Base-by-base conservation (phyloP, 2,329 filamentous ascomycete species). In the Exophiala oligosperma region DNA sequence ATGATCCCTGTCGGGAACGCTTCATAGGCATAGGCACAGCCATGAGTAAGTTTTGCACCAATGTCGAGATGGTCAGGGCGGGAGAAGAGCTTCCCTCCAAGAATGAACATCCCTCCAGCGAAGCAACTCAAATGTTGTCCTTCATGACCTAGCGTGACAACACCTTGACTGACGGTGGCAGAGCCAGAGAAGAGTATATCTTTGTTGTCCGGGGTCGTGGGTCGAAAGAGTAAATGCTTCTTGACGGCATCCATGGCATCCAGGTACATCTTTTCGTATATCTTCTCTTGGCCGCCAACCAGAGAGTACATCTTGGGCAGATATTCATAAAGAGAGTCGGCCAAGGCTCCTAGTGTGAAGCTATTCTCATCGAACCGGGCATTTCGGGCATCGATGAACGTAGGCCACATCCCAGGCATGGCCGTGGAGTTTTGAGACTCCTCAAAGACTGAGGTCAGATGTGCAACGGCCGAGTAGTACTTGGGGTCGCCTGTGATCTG, bases 181-280 rank as follows among this genome's bases (percentile, higher is more conserved):
- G 38, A 44, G 3, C 60, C 60, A 14, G 74, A 60, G 52, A 79
- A 74, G 2, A 76, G 73, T 32, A 78, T 68, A 54, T 76, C 52
- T 26, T 70, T 69, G 48, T 72, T 65, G 14, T 73, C 70, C 21
- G 55, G 59, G 23, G 85, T 82, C 84, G 93, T 89, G 1, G 91
- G 91, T 3, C 87, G 83, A 73, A 85, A 96, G 56, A 96, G 82
- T 8, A 96, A 79, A 71, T 89, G 82, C 62, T 91, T 80, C 64
- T 88, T 88, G 38, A 88, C 83, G 0, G 85, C 84, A 4, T 87
- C 82, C 28, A 86, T 82, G 2, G 85, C 82, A 54, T 82, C 83
- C 57, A 87, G 79, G 70, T 95, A 91, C 54, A 59, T 57, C 17
- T 81, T 81, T 60, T 81, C 78, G 71, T 95, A 95, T 70, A 66